Base-by-base conservation (phyloP, 2,329 filamentous ascomycete species). In the Zelopaecilomyces penicillatus region DNA sequence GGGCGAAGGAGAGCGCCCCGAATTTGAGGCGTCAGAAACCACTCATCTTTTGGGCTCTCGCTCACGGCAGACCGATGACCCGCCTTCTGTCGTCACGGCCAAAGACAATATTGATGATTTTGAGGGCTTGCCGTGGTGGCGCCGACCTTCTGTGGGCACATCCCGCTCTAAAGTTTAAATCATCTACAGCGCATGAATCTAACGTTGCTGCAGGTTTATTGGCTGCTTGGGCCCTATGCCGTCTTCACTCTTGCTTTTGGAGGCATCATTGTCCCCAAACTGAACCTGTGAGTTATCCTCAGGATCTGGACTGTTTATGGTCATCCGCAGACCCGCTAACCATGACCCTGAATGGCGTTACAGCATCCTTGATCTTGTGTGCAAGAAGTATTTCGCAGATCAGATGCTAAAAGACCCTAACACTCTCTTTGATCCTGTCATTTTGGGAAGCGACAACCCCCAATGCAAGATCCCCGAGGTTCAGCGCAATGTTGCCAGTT, bases 161-260 rank as follows among this genome's bases (percentile, higher is more conserved):
- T 11, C 44, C 39, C 41, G 11, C 26, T 27, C 29, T 29, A 26
- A 35, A 47, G 8, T 8, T 11, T n/a, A 30, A 32, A 26, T 44
- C 27, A 26, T 29, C 33, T 30, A 36, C 29, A 11, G 32, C 19
- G 12, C 26, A 30, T 41, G 44, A 11, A 37, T 49, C 55, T 62
- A 52, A 64, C 51, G 42, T 38, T 47, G 19, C 29, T 40, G 31
- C 49, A 87, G 86, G 78, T 94, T 42, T 87, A 75, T 64, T 97
- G 89, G 87, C 73, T 97, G 4, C 64, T 97, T 6, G 79, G 77
- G 0, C 86, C 89, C 1, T 93, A 90, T 64, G 73, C 85, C 45
- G 65, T 95, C 37, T 91, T 88, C 59, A 87, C 88, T 0, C 70
- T 94, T 43, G 89, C 90, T 0, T 91, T 93, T 63, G 93, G 91